Evolutionary conservation across 108 stramenopile species (phyloP).

Genomic region (Pseudonitzschia multistriata): DNA sequence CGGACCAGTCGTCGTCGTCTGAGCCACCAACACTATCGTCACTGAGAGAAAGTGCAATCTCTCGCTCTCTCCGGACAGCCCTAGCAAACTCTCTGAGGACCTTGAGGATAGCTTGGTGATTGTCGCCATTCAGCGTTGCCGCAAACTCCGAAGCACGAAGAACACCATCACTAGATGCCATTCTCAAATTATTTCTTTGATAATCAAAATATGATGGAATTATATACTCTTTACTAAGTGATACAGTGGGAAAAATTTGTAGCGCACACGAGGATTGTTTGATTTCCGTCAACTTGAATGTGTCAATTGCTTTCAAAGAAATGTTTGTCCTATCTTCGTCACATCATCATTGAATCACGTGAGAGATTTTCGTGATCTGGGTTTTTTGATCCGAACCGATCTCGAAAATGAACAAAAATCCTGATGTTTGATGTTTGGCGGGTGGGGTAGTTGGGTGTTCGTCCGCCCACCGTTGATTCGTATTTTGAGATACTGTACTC

Average conservation of each 20-base stretch:
- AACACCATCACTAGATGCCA: constrained; percentile 9
- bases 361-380: too few relatives aligned
- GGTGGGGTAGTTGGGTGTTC: not conserved
- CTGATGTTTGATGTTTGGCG: not conserved
- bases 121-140: constrained; percentile 75
- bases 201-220: not conserved
- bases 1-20: constrained; percentile 17
- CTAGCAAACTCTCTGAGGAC: constrained; percentile 52
- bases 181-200: not conserved
- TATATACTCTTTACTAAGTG: not conserved
- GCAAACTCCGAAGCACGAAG: constrained; percentile 78
- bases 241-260: too few relatives aligned
- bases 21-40: constrained; percentile 19
- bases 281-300: too few relatives aligned
- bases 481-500: too few relatives aligned
- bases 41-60: constrained; percentile 35
- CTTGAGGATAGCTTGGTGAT: constrained; percentile 49
- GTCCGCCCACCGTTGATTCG: not conserved
- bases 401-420: too few relatives aligned
- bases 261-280: too few relatives aligned
- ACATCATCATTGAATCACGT: too few relatives aligned
- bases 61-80: constrained; percentile 46
- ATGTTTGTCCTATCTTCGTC: too few relatives aligned
- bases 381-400: not conserved
- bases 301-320: too few relatives aligned